Percentiles rank a stretch among this genome's conserved stretches.
phyloP scores from a whole-genome alignment of 169 alveolate species.

The Eimeria mitis region DNA sequence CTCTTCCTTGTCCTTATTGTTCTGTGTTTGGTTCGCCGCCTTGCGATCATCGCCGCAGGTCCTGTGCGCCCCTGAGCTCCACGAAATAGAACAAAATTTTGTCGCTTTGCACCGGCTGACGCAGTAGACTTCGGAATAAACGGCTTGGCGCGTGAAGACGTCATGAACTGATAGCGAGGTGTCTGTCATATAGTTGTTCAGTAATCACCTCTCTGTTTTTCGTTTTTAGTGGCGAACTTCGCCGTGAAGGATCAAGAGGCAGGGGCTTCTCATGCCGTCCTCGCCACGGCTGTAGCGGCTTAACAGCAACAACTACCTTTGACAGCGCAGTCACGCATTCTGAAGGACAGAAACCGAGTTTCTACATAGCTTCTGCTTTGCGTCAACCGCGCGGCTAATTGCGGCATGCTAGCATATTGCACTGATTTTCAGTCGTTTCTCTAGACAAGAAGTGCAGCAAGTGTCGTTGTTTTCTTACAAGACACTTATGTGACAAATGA shows the following conservation, averaged over 20 bases:
- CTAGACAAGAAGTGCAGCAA: background rate
- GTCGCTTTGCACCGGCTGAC: constrained; percentile 45
- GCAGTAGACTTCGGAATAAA: background rate
- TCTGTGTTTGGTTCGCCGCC: background rate
- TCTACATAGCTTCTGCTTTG: no score
- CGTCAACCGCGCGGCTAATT: background rate
- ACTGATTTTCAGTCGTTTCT: background rate
- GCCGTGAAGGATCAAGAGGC: background rate
- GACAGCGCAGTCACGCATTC: background rate
- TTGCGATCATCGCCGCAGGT: constrained; percentile 55
- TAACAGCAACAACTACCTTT: background rate
- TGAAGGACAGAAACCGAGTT: background rate
- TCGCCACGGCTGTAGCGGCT: background rate
- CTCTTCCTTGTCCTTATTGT: background rate
- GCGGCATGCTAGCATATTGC: background rate
- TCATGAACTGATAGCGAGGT: background rate
- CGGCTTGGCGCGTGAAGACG: background rate
- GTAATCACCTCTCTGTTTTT: background rate
- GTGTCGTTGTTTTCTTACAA: background rate
- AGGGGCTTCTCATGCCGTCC: background rate
- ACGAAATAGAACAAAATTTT: constrained; percentile 78
- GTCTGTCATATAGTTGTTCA: background rate
- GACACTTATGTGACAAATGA: background rate
- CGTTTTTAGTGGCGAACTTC: background rate
- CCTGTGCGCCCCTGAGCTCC: constrained; percentile 84